phyloP scores from a whole-genome alignment of 257 asterid species.

The Scutellaria galericulata region DNA sequence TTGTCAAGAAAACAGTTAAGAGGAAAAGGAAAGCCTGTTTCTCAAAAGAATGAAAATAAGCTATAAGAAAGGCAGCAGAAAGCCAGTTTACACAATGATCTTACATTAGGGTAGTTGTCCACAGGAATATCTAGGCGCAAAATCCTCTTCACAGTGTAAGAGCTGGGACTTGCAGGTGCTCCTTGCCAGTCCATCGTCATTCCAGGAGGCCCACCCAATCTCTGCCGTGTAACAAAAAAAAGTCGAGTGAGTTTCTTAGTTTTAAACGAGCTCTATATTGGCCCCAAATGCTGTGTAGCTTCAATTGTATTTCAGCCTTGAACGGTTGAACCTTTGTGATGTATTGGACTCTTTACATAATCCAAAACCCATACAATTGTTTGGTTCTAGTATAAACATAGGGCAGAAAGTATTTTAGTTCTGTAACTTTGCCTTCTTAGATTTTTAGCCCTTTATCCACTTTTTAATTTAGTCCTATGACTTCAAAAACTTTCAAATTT shows the following conservation, averaged over 20 bases:
- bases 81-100: conserved; percentile 26
- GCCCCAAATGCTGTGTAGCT: background rate
- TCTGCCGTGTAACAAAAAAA: conserved; percentile 52
- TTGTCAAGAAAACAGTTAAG: conserved; percentile 1
- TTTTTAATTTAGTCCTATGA: too few species aligned
- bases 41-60: conserved; percentile 7
- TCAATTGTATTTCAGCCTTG: conserved; percentile 2
- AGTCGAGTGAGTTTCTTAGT: background rate
- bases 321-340: background rate
- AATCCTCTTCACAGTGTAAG: conserved; percentile 85
- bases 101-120: conserved; percentile 88
- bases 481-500: too few species aligned
- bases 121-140: conserved; percentile 97
- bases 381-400: background rate
- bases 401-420: too few species aligned
- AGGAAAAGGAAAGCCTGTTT: background rate
- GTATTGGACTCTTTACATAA: background rate
- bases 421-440: too few species aligned
- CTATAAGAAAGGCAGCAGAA: background rate
- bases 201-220: conserved; percentile 84
- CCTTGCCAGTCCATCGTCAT: conserved; percentile 99
- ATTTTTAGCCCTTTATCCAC: too few species aligned
- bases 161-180: conserved; percentile 98
- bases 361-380: background rate
- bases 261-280: conserved; percentile 3